Conservation (phyloP, 768 basidiomycete genomes). For the Russula emetica region DNA sequence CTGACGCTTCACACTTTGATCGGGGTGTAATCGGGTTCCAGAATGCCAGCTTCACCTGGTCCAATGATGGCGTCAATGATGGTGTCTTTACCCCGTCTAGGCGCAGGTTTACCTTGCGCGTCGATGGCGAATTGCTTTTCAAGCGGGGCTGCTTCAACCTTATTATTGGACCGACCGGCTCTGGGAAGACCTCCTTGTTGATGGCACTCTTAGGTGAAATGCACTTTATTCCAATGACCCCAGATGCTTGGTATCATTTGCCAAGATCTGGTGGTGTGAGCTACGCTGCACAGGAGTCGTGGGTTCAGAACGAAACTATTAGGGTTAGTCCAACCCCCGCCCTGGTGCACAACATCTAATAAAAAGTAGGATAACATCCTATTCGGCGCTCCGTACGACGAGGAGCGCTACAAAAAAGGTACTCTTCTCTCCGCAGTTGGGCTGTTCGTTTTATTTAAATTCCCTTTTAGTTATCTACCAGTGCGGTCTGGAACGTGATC, state of each 20-base stretch:
- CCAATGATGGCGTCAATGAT: constrained; percentile 34
- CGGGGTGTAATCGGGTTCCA: constrained; percentile 45
- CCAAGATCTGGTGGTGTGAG: constrained; percentile 67
- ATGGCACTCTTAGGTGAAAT: constrained; percentile 68
- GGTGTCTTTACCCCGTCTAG: constrained; percentile 41
- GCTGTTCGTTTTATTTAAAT: neutral
- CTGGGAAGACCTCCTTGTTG: constrained; percentile 60
- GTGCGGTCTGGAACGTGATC: constrained; percentile 36
- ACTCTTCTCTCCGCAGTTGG: neutral
- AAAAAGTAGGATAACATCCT: constrained; percentile 45
- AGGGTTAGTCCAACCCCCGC: constrained; percentile 36
- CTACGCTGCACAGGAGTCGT: constrained; percentile 80
- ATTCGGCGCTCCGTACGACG: constrained; percentile 46
- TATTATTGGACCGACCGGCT: constrained; percentile 54
- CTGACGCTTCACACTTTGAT: constrained; percentile 24
- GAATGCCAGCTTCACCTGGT: constrained; percentile 55
- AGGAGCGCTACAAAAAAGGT: constrained; percentile 43
- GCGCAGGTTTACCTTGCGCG: constrained; percentile 46
- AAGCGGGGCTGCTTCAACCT: constrained; percentile 50
- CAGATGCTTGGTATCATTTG: constrained; percentile 63
- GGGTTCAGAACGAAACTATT: constrained; percentile 80
- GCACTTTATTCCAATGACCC: constrained; percentile 51
- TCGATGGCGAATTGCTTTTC: constrained; percentile 55
- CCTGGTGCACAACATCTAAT: neutral
- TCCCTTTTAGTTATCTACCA: constrained; percentile 27